Evolutionary conservation across 768 basidiomycete species (phyloP).

Genomic region (Amanita inopinata): DNA sequence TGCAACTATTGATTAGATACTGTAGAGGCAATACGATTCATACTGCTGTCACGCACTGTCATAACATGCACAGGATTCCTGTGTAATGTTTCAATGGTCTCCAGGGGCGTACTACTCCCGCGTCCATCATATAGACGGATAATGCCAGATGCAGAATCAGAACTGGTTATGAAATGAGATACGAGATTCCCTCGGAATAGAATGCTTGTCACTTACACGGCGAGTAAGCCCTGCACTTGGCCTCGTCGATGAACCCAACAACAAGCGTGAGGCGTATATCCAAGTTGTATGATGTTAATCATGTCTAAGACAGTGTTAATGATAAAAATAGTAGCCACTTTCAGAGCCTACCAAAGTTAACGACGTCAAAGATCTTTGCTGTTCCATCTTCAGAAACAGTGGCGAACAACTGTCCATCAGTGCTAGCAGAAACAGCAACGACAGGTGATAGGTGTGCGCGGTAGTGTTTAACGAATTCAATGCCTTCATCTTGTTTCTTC

Average conservation of each 20-base stretch:
- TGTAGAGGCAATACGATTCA: neutral
- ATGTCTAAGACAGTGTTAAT: slow-evolving; percentile 52
- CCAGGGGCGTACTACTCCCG: slow-evolving; percentile 70
- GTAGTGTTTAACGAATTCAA: slow-evolving; percentile 98
- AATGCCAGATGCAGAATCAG: slow-evolving; percentile 62
- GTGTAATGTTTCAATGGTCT: slow-evolving; percentile 72
- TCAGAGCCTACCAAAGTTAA: slow-evolving; percentile 79
- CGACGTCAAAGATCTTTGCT: slow-evolving; percentile 93
- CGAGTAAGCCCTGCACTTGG: slow-evolving; percentile 79
- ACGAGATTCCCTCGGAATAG: neutral
- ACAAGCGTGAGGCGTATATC: slow-evolving; percentile 76
- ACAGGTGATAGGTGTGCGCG: slow-evolving; percentile 83
- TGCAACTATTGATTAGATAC: slow-evolving; percentile 5
- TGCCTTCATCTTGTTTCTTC: slow-evolving; percentile 95
- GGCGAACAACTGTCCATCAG: slow-evolving; percentile 88
- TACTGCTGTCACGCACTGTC: slow-evolving; percentile 50
- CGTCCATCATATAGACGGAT: slow-evolving; percentile 92
- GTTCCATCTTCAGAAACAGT: slow-evolving; percentile 87
- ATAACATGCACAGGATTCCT: slow-evolving; percentile 87
- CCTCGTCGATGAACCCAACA: slow-evolving; percentile 93
- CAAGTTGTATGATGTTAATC: slow-evolving; percentile 96
- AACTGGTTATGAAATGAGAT: slow-evolving; percentile 34
- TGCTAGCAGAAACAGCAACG: slow-evolving; percentile 72
- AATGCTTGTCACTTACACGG: slow-evolving; percentile 49
- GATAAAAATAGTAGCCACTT: slow-evolving; percentile 1